Conservation (phyloP, 805 yeast species). For the Candida multigemmis region DNA sequence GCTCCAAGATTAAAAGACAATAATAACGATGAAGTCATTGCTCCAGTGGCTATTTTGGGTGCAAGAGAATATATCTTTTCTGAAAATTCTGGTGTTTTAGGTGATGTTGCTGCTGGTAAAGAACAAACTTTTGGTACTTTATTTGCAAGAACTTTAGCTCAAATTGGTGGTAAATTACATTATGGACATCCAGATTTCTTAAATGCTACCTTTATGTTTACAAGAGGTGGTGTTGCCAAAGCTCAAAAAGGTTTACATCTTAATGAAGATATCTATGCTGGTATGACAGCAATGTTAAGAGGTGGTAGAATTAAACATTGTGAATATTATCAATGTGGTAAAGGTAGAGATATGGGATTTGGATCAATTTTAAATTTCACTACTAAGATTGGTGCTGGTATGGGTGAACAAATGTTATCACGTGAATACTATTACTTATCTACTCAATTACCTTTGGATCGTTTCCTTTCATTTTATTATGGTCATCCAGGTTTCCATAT, state of each 20-base stretch:
- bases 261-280: conserved; percentile 83
- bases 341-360: conserved; percentile 80
- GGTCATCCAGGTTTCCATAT: conserved; percentile 86
- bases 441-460: conserved; percentile 66
- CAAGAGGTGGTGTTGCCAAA: conserved; percentile 82
- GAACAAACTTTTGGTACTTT: conserved; percentile 84
- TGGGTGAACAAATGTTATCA: conserved; percentile 83
- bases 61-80: conserved; percentile 80
- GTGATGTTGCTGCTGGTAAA: conserved; percentile 83
- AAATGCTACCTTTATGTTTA: conserved; percentile 67
- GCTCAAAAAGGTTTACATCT: conserved; percentile 77
- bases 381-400: conserved; percentile 81
- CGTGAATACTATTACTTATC: conserved; percentile 76
- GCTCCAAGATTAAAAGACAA: conserved; percentile 61
- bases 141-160: conserved; percentile 74
- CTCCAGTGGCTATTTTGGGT: conserved; percentile 77
- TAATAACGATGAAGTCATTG: conserved; percentile 31
- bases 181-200: conserved; percentile 85
- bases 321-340: conserved; percentile 80
- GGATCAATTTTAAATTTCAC: conserved; percentile 76
- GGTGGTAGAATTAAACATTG: conserved; percentile 83
- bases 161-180: conserved; percentile 75
- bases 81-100: conserved; percentile 72
- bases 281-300: conserved; percentile 68
- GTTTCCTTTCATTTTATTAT: conserved; percentile 72